Evolutionary conservation across 2,329 filamentous ascomycete genomes (phyloP), one percentile per base, ranked within the genome.

Genomic region (Stemphylium lycopersici): DNA sequence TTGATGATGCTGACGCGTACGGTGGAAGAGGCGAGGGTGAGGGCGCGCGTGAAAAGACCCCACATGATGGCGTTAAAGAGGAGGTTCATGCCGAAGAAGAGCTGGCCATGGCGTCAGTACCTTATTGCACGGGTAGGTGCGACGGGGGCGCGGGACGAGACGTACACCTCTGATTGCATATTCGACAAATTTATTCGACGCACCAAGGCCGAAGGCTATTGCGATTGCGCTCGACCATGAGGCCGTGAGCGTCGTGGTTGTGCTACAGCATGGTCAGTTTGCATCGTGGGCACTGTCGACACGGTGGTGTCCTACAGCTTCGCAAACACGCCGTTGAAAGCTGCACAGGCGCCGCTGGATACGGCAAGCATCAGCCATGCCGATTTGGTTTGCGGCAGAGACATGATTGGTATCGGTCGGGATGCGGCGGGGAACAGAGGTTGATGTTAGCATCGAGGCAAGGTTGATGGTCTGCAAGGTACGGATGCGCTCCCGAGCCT

Each of bases 1-100:
- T 93, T 93, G 73, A 93, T 86, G 71, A 93, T 88, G 62, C 86
- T 88, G 43, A 93, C 90, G 68, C 91, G 89, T 0, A 90, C 90
- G 7, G 90, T 91, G 1, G 89, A 91, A 53, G 84, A 83, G 12
- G 89, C 89, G 15, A 84, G 82, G 0, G 89, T 86, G n/a, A 93
- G 83, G 47, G 90, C 90, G 44, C 85, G 84, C 6, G 90, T 93
- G 78, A 93, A 93, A 42, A 93, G 83, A 0, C 88, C 86, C 90
- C 90, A 93, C 90, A 93, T 93, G 75, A 91, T 80, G 47, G 84
- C 88, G 68, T 92, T 91, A 75, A 91, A 92, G 46, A 83, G 73
- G 39, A 92, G 80, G 67, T 92, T 93, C 11, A 93, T 81, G 0
- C 79, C 83, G 67, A 93, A 93, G 80, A 93, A 93, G 37, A 83